Base-by-base conservation (phyloP, 257 asterid species). In the Coffea eugenioides region DNA sequence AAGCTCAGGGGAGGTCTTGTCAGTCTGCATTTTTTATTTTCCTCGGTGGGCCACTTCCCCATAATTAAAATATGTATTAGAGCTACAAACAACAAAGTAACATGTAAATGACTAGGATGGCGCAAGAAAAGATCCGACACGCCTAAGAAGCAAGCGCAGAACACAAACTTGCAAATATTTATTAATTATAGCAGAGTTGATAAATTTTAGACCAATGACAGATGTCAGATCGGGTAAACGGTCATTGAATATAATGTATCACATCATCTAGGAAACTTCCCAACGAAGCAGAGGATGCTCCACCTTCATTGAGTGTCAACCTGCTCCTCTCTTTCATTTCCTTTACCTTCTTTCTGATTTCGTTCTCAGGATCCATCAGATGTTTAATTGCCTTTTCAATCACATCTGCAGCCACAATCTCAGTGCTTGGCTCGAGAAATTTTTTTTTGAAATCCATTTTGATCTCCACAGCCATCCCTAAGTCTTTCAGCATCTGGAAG, bases 241-340 rank as follows among this genome's bases (percentile, higher is more conserved):
- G 34, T 45, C 34, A 75, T 8, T 79, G 39, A 56, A 78, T 59
- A 12, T 83, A 74, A 25, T 39, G 67, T 9, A 85, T 82, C 18
- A 86, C 86, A 82, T 87, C 87, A 45, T 90, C 77, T 46, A 88
- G 80, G 7, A 91, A 89, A 36, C 51, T 65, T 71, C 18, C 21
- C 20, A 77, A 83, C 34, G 87, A 82, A 2, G 46, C 74, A 34
- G 76, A 84, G 2, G 97, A 92, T 39, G 97, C 88, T 10, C 97
- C 97, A 52, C 88, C 91, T 70, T 87, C 88, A 75, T 13, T 11
- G 76, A 89, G 46, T 7, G 90, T 89, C 71, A 45, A 46, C 76
- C 87, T 84, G 21, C 89, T 83, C 65, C 77, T 85, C 61, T 74
- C 64, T 79, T 84, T 73, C 90, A 90, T 87, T 10, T 88, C 90